These are phyloP conservation scores for Akebia trifoliata DNA, from an alignment of 164 flowering plant genomes.

Conservation along the genomic window DNA sequence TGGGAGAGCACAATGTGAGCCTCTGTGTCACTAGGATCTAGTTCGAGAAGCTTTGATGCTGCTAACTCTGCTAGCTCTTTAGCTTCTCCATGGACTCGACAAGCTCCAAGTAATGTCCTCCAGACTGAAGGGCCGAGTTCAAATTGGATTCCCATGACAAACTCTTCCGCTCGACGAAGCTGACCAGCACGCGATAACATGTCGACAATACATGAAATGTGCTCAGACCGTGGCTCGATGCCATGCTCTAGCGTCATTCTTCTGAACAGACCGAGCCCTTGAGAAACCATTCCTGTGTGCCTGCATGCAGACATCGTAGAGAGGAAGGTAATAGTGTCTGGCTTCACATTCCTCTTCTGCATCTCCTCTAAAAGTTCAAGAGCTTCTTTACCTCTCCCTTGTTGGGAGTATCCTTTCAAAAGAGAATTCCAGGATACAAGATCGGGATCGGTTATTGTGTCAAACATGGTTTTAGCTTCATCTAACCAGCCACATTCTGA, in stretches of 20 bases:
- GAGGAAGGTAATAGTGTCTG: conserved; percentile 22
- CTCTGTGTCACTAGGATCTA: conserved; percentile 21
- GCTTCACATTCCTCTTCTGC: conserved; percentile 11
- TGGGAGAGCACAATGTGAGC: conserved; percentile 21
- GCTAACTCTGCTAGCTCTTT: conserved; percentile 17
- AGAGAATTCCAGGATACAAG: conserved; percentile 30
- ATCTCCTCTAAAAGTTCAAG: conserved; percentile 16
- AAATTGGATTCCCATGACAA: conserved; percentile 6
- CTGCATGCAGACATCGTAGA: conserved; percentile 26
- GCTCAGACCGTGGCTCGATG: conserved; percentile 20
- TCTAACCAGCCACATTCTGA: conserved; percentile 25
- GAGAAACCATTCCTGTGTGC: conserved; percentile 19
- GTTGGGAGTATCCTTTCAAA: conserved; percentile 22
- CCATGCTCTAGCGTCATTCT: conserved; percentile 16
- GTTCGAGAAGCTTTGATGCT: conserved; percentile 15
- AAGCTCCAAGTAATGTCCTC: conserved; percentile 29
- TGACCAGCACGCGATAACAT: conserved; percentile 23
- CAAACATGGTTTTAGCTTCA: conserved; percentile 12
- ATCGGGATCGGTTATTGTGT: conserved; percentile 13
- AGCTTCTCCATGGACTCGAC: conserved; percentile 14
- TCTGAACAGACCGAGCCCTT: conserved; percentile 18
- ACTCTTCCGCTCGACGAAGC: conserved; percentile 14
- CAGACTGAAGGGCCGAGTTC: conserved; percentile 17
- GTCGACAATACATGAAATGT: conserved; percentile 19
- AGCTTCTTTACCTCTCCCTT: conserved; percentile 22